Conservation (phyloP, 352 stramenopile species). For the Pythium insidiosum region DNA sequence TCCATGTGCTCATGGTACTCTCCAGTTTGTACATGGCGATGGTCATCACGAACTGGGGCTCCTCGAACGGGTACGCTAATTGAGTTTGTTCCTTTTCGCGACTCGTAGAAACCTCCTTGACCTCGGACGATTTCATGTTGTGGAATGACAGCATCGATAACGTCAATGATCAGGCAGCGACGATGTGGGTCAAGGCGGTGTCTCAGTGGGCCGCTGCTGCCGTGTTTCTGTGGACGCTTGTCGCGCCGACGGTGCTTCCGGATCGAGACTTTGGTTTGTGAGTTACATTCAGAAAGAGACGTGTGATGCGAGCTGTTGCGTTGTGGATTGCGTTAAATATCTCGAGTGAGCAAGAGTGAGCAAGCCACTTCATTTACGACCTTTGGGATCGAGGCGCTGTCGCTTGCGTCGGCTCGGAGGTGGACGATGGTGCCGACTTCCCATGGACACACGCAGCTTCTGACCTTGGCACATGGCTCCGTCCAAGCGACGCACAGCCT, state of each 20-base stretch:
- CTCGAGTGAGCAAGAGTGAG: neutral
- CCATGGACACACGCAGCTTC: conserved; percentile 33
- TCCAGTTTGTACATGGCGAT: conserved; percentile 80
- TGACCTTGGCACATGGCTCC: conserved; percentile 38
- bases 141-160: too few species aligned
- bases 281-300: neutral
- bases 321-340: neutral
- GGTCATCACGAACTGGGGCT: conserved; percentile 75
- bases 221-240: conserved; percentile 93
- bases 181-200: conserved; percentile 94
- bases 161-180: conserved; percentile 58
- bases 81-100: too few species aligned
- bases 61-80: conserved; percentile 46
- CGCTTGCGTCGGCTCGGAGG: conserved; percentile 52
- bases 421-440: conserved; percentile 8
- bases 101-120: too few species aligned
- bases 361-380: neutral
- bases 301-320: too few species aligned
- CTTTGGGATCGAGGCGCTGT: conserved; percentile 44
- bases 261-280: conserved; percentile 81
- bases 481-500: conserved; percentile 40
- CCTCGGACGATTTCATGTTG: neutral
- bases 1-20: conserved; percentile 66
- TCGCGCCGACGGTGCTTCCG: conserved; percentile 88
- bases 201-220: conserved; percentile 88